Base-by-base conservation (phyloP, 2,329 filamentous ascomycete species). In the Aureobasidium subglaciale region DNA sequence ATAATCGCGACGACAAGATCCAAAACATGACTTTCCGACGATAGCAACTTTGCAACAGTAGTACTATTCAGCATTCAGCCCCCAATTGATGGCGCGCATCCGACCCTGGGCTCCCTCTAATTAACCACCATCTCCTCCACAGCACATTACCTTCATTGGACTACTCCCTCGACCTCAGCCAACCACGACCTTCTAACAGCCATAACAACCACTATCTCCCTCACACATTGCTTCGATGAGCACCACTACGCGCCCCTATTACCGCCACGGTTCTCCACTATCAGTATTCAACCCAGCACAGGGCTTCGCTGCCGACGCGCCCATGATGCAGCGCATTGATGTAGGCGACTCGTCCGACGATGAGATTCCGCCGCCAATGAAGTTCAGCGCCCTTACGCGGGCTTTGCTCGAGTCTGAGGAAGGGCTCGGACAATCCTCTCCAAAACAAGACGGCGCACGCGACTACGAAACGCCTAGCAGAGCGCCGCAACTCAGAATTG, bases 261-360 rank as follows among this genome's bases (percentile, higher is more conserved):
- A 43, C 65, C 67, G 57, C 62, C 67, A 53, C 62, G 72, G 74
- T 59, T 78, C 75, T 50, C 75, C 75, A 24, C 66, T 77, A 54
- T 72, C 73, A 13, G 68, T 71, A 20, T 67, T 76, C 59, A 67
- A 70, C 32, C 70, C 72, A 43, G 71, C 71, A 20, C 68, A 73
- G 60, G 75, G 73, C 59, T 76, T 76, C 61, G 67, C 70, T 20
- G 68, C 73, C 25, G 67, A 75, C 59, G 73, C 70, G 60, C 71
- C 71, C 16, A 72, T 72, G 69, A 70, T 75, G 65, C 73, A 75
- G 63, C 73, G 72, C 61, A 75, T 78, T 60, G 67, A 74, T 64
- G 73, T 85, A 62, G 85, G 88, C 63, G 91, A 96, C 67, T 91
- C 96, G 67, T 96, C 89, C 75, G 92, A 96, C 71, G 92, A 96